These are phyloP conservation scores for Osmozyma mogii DNA, from an alignment of 805 yeast genomes.

Conservation along the genomic window DNA sequence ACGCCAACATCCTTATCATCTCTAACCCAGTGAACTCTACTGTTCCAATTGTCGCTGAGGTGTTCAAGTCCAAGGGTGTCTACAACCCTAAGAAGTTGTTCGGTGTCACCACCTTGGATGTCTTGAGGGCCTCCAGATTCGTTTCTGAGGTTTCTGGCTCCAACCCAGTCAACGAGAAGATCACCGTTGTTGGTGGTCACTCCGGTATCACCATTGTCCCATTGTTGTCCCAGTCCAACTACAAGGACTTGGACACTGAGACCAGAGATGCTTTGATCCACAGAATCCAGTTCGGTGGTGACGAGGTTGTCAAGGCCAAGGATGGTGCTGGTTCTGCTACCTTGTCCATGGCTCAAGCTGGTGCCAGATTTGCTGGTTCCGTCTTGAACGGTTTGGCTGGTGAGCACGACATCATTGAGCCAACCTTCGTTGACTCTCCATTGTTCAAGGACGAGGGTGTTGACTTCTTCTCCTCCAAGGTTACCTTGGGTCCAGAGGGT, in stretches of 20 bases:
- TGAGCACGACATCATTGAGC: constrained; percentile 56
- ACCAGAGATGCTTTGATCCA: constrained; percentile 59
- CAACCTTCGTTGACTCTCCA: constrained; percentile 74
- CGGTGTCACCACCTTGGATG: constrained; percentile 95
- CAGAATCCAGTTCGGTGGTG: constrained; percentile 95
- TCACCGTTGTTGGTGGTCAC: constrained; percentile 95
- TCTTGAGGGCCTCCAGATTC: constrained; percentile 83
- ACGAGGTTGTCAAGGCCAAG: constrained; percentile 90
- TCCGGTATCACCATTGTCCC: constrained; percentile 96
- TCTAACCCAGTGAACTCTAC: constrained; percentile 97
- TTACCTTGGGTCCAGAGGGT: constrained; percentile 90
- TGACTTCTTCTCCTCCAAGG: constrained; percentile 92
- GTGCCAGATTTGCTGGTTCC: constrained; percentile 65
- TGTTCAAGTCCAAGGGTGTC: constrained; percentile 73
- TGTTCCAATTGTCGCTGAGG: constrained; percentile 94
- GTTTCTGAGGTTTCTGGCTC: constrained; percentile 59
- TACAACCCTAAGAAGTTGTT: constrained; percentile 88
- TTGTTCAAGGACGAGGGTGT: constrained; percentile 82
- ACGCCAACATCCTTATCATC: constrained; percentile 75
- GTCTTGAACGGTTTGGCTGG: constrained; percentile 59
- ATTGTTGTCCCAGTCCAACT: constrained; percentile 75
- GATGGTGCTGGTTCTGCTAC: constrained; percentile 94
- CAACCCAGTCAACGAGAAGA: constrained; percentile 69
- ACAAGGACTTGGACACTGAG: constrained; percentile 55
- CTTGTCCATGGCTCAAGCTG: constrained; percentile 89